Base-by-base conservation (phyloP, 371 early-diverging fungal species). In the Dichotomocladium elegans region DNA sequence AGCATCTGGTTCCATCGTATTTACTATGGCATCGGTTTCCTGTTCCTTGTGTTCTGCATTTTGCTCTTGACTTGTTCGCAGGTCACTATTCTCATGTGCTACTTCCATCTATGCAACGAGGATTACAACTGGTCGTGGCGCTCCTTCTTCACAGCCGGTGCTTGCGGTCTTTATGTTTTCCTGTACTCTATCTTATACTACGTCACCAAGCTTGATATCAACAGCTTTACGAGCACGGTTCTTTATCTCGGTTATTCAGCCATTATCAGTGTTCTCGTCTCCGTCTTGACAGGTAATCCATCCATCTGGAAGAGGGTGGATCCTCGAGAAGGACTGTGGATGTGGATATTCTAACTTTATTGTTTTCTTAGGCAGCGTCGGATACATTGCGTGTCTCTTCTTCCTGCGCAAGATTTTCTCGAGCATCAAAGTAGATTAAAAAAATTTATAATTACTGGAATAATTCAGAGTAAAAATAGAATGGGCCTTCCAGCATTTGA, bases 91-190 rank as follows among this genome's bases (percentile, higher is more conserved):
- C 69, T 94, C 58, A 81, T 93, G 78, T 85, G 87, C 24, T 96
- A 94, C 68, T 91, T 95, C 79, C 88, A 90, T 56, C 75, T 94
- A 21, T 92, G 93, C 61, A 74, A 91, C 6, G 98, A 98, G 72
- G 91, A 95, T 60, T 94, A 95, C 64, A 82, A 86, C 55, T 95
- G 98, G 98, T 88, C 87, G 65, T 98, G 98, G 98, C 77, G 93
- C 12, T 77, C 96, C 4, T 95, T 95, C 73, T 72, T 93, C 42
- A 92, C 93, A 0, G 78, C 89, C 1, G 98, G 94, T 9, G 85
- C 93, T 4, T 81, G 88, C 19, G 93, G 90, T 1, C 64, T 94
- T 42, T 96, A 98, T 61, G 88, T 94, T n/a, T 92, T 92, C 63
- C 48, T 92, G 47, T 95, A 94, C 64, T 81, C 89, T 22, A 70